Conservation (phyloP, 768 basidiomycete genomes). For the Suillus tomentosus region DNA sequence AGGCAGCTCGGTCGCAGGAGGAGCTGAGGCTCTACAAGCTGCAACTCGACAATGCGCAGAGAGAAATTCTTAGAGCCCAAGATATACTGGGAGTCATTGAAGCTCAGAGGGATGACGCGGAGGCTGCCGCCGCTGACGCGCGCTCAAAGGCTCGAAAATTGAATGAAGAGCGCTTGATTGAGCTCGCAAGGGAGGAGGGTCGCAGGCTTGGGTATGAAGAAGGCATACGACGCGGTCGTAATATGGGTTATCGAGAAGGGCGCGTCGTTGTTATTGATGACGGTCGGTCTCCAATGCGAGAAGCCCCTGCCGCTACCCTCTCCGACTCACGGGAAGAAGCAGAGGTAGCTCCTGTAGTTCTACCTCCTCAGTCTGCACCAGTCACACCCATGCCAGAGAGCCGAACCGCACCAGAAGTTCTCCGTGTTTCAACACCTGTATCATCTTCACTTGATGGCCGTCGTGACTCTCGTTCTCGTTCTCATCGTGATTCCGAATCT, state of each 20-base stretch:
- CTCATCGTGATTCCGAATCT: slow-evolving; percentile 19
- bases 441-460: slow-evolving; percentile 23
- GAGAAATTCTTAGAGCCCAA: slow-evolving; percentile 59
- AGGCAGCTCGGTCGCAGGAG: slow-evolving; percentile 37
- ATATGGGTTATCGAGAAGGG: slow-evolving; percentile 31
- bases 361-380: slow-evolving; percentile 26
- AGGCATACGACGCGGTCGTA: slow-evolving; percentile 43
- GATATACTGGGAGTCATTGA: slow-evolving; percentile 51
- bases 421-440: slow-evolving; percentile 23
- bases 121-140: slow-evolving; percentile 46
- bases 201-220: slow-evolving; percentile 52
- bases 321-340: slow-evolving; percentile 24
- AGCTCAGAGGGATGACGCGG: slow-evolving; percentile 49
- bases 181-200: slow-evolving; percentile 56
- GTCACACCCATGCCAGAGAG: slow-evolving; percentile 18
- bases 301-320: slow-evolving; percentile 21
- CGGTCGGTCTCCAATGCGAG: slow-evolving; percentile 19
- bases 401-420: slow-evolving; percentile 28
- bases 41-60: slow-evolving; percentile 59
- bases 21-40: slow-evolving; percentile 59
- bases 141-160: slow-evolving; percentile 48
- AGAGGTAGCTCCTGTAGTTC: not conserved
- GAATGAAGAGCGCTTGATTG: slow-evolving; percentile 47
- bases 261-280: slow-evolving; percentile 21
- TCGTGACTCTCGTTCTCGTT: slow-evolving; percentile 22